Base-by-base conservation (phyloP, 1,284 basidiomycete species). In the Tremellales sp. region DNA sequence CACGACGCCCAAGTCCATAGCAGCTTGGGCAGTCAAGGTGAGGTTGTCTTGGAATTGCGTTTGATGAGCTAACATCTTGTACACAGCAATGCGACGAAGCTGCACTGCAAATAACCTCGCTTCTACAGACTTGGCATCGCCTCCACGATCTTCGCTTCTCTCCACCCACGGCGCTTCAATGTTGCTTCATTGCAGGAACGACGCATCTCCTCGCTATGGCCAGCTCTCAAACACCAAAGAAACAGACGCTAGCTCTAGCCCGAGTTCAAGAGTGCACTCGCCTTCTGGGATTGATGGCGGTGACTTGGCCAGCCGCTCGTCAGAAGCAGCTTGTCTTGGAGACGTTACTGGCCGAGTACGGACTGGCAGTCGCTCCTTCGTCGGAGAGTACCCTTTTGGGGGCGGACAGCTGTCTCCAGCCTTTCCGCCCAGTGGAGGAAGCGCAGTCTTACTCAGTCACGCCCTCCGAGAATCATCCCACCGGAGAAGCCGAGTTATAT, bases 161-260 rank as follows among this genome's bases (percentile, higher is more conserved):
- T 18, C 79, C 82, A 1, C 76, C 83, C 45, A 81, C 81, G 10
- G 69, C 82, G 40, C 74, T 81, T 35, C 81, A 84, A 58, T 77
- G 79, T 33, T 72, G 79, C 34, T 85, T 83, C 63, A 78, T 78
- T 7, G 81, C 83, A 0, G 83, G 81, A 14, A 84, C 82, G 7
- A 56, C 55, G 1, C 48, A 50, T 28, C 45, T 60, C 5, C 53
- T 60, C 26, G 47, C 51, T 1, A 54, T 52, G n/a, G 48, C 50
- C 7, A 43, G 47, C 21, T 43, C 48, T 16, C 47, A 42, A 16
- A 41, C 48, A 2, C 22, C 50, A 8, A 49, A 51, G 35, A 40
- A 39, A n/a, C 46, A 47, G 16, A 27, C 36, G 8, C 42, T 43
- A 12, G 53, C 56, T 3, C 12, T 62, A 28, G 16, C 16, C 22